Base-by-base conservation (phyloP, 108 stramenopile species). In the Ochromonas danica region DNA sequence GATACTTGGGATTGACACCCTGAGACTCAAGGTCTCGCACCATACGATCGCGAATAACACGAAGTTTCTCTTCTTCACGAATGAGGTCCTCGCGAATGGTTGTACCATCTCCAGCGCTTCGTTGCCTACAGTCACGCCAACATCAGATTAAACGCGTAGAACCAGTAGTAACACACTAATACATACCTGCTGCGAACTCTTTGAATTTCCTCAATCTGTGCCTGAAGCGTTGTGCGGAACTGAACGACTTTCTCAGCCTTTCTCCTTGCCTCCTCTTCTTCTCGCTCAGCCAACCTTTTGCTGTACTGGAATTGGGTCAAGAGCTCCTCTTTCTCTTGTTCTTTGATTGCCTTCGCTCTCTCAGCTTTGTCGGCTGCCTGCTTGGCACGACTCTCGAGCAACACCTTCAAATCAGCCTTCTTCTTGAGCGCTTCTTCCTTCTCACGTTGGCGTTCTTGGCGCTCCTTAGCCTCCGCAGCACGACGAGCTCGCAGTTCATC, bases 401-500 rank as follows among this genome's bases (percentile, higher is more conserved):
- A 70, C 42, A 80, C 43, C 22, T 81, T 80, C 62, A 85, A 65
- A 39, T 87, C 88, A 36, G 80, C 71, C 60, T 83, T 87, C 74
- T 78, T 77, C 62, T 85, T 90, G 67, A 88, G 84, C 10, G 90
- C 90, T 71, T 89, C 88, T 71, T 65, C 39, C 31, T 84, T 82
- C 70, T 88, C 86, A 40, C 79, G 78, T 65, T 84, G 80, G 61
- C 90, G 79, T 28, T 78, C 84, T 40, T 71, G 79, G 57, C 90
- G 67, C 71, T 91, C 91, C 61, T 85, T 82, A 40, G 89, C 90
- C 71, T 92, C 91, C 28, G 82, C 81, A 10, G 91, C 90, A 40
- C 92, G 88, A 43, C 92, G 63, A 30, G 90, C 92, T 42, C 91
- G 88, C 38, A 93, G 80, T 82, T 91, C 92, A 70, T 93, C 91